Percentiles rank a stretch among this genome's conserved stretches.
phyloP scores from a whole-genome alignment of 192 early-diverging fungal genomes.

The Mortierella hygrophila region DNA sequence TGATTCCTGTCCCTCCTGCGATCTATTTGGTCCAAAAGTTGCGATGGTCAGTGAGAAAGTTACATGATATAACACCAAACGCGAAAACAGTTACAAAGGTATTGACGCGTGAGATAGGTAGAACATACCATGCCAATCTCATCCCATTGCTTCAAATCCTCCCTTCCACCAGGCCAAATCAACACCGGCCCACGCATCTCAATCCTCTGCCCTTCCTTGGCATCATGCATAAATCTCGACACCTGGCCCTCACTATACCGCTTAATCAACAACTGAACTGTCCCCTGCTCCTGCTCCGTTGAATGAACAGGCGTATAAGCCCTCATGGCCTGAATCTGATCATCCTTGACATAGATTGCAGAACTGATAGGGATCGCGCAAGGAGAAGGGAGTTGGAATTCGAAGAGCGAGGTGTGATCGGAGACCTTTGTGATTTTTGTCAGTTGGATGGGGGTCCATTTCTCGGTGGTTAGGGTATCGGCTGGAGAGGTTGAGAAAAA shows the following conservation, averaged over 20 bases:
- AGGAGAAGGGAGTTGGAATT: constrained; percentile 66
- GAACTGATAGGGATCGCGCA: constrained; percentile 65
- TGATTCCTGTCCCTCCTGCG: constrained; percentile 86
- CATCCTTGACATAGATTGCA: constrained; percentile 77
- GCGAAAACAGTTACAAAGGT: background rate
- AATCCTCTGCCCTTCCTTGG: constrained; percentile 65
- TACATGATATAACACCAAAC: background rate
- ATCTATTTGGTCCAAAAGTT: constrained; percentile 54
- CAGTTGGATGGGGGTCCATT: constrained; percentile 68
- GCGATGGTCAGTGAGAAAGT: background rate
- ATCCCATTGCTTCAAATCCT: constrained; percentile 55
- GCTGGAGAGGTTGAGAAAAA: background rate
- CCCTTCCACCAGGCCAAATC: constrained; percentile 61
- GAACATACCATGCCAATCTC: constrained; percentile 67
- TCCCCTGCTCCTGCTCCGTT: constrained; percentile 56
- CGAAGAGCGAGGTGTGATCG: constrained; percentile 66
- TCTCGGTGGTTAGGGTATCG: constrained; percentile 53
- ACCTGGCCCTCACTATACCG: constrained; percentile 74
- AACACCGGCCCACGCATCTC: constrained; percentile 76
- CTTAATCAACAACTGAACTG: constrained; percentile 76
- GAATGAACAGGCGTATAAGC: constrained; percentile 77
- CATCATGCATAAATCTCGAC: constrained; percentile 71
- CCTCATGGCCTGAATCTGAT: constrained; percentile 75
- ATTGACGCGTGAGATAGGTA: background rate
- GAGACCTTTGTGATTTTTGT: constrained; percentile 60